Evolutionary conservation across 148 eudicot species (phyloP), one percentile per base, ranked within the genome.

Genomic region (Nepenthes mirabilis): DNA sequence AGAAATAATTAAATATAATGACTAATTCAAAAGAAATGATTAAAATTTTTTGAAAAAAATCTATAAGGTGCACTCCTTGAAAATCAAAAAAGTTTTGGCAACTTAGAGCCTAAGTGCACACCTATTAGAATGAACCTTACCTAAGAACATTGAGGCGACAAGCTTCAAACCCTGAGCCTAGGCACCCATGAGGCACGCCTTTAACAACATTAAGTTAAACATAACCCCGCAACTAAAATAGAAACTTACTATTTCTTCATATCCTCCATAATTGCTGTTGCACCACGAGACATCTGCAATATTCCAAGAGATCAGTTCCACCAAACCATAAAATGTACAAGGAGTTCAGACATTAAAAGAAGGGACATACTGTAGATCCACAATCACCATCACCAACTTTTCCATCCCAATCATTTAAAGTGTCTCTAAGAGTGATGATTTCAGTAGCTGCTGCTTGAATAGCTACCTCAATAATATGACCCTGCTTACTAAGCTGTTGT

Each of bases 301-400:
- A 66, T 59, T n/a, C 14, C 8, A 73, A 62, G 36, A 55, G 52
- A 70, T 64, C 63, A 77, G 59, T 65, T 11, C 53, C 33, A 61
- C 60, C 50, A 69, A 33, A 32, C 55, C 13, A 56, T 9, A 56
- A 14, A 34, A 55, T 36, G 56, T 48, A 47, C 14, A 61, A 50
- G 34, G 23, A 23, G 33, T 34, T 40, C 37, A 33, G 33, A 32
- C 2, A 32, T 9, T 13, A 32, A 14, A 61, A 9, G 34, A 34
- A 52, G 58, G 40, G 48, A 75, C 96, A 68, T 79, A 89, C 99
- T 11, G 99, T 94, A 63, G 97, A 84, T 60, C 99, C 99, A 83
- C 99, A 94, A 70, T 94, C 99, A 72, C 99, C 97, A 70, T 94
- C 99, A 59, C 99, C 99, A 58, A 87, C 97, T 89, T 82, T 86